Conservation (phyloP, 208 protist species). For the Borovskyia barvae region DNA sequence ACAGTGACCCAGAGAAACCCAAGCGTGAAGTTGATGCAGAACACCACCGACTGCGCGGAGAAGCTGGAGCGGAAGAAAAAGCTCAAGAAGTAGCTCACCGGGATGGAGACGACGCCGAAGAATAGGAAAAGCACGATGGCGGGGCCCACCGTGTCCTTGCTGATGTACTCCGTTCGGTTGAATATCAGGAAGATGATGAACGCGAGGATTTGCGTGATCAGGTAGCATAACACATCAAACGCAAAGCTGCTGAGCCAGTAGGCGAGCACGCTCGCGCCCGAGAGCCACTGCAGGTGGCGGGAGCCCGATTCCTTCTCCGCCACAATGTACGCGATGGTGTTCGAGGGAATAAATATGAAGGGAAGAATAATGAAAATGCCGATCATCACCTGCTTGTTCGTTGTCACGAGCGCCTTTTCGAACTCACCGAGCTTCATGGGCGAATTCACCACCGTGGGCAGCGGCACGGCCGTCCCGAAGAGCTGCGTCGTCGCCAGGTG, state of each 20-base stretch:
- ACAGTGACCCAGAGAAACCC: slow-evolving; percentile 81
- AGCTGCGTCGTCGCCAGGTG: slow-evolving; percentile 51
- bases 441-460: slow-evolving; percentile 44
- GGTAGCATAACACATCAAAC: slow-evolving; percentile 70
- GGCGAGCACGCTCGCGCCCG: slow-evolving; percentile 56
- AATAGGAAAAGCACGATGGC: slow-evolving; percentile 67
- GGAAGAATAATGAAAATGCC: slow-evolving; percentile 80
- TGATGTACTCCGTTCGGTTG: slow-evolving; percentile 64
- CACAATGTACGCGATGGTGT: slow-evolving; percentile 78
- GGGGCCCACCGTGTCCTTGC: slow-evolving; percentile 40
- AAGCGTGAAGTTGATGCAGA: slow-evolving; percentile 79
- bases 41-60: slow-evolving; percentile 69
- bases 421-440: slow-evolving; percentile 65
- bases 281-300: slow-evolving; percentile 82
- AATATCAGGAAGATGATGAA: slow-evolving; percentile 74
- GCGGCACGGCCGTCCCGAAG: slow-evolving; percentile 26
- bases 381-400: slow-evolving; percentile 59
- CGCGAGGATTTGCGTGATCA: slow-evolving; percentile 54
- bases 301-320: slow-evolving; percentile 71
- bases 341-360: slow-evolving; percentile 81
- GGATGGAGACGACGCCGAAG: slow-evolving; percentile 68
- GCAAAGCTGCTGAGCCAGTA: slow-evolving; percentile 83
- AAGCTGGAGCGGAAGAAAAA: slow-evolving; percentile 81
- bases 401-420: slow-evolving; percentile 48
- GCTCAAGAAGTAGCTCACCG: slow-evolving; percentile 71